phyloP scores from a whole-genome alignment of 1,284 basidiomycete genomes.

The Lentinula novae-zelandiae region DNA sequence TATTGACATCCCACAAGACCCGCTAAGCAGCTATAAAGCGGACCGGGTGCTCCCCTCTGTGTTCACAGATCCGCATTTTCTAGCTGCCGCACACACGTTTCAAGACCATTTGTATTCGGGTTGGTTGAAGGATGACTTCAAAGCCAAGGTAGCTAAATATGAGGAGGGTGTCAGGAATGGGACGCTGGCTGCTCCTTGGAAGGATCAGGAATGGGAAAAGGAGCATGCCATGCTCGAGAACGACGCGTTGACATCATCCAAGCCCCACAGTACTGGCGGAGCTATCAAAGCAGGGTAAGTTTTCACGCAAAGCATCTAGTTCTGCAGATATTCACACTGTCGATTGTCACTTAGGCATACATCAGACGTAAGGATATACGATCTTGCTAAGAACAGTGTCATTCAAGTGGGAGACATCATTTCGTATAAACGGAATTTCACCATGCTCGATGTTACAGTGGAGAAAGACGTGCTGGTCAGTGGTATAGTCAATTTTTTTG shows the following conservation, averaged over 20 bases:
- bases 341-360: slow-evolving; percentile 26
- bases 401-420: slow-evolving; percentile 50
- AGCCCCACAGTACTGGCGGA: slow-evolving; percentile 10
- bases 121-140: slow-evolving; percentile 44
- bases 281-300: slow-evolving; percentile 24
- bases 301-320: not conserved
- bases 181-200: slow-evolving; percentile 51
- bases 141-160: slow-evolving; percentile 38
- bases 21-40: not conserved
- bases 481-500: not conserved
- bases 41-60: slow-evolving; percentile 32
- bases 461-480: slow-evolving; percentile 55
- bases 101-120: slow-evolving; percentile 56
- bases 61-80: slow-evolving; percentile 51
- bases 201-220: slow-evolving; percentile 55
- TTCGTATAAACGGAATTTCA: slow-evolving; percentile 44
- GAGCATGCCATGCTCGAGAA: slow-evolving; percentile 29
- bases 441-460: slow-evolving; percentile 30
- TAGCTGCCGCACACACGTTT: slow-evolving; percentile 51
- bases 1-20: slow-evolving; percentile 19
- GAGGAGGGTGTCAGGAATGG: slow-evolving; percentile 38
- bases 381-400: slow-evolving; percentile 40
- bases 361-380: slow-evolving; percentile 37
- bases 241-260: slow-evolving; percentile 4
- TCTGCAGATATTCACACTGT: not conserved